Conservation (phyloP, 257 asterid species). For the Nicotiana noctiflora region DNA sequence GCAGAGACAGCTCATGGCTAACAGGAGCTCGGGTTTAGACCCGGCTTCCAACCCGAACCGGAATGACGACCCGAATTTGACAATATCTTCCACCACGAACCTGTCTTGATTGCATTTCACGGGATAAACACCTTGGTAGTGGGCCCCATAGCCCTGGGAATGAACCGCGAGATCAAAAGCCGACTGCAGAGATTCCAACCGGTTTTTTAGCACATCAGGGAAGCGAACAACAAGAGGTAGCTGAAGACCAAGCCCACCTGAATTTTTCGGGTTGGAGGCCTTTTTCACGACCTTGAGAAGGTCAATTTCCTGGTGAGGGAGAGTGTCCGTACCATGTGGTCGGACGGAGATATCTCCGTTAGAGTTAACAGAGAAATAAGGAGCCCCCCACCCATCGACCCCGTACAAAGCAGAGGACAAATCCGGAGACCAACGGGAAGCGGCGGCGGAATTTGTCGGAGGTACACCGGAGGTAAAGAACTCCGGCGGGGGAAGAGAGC, state of each 20-base stretch:
- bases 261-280: constrained; percentile 56
- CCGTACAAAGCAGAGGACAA: too few species aligned
- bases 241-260: constrained; percentile 79
- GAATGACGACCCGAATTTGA: constrained; percentile 68
- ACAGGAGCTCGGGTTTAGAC: constrained; percentile 91
- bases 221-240: constrained; percentile 75
- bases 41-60: constrained; percentile 96
- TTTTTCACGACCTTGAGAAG: constrained; percentile 78
- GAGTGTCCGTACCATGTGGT: constrained; percentile 60
- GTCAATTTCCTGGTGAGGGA: constrained; percentile 80
- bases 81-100: constrained; percentile 86
- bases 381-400: constrained; percentile 95
- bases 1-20: constrained; percentile 89
- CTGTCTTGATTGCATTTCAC: constrained; percentile 94
- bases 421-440: too few species aligned
- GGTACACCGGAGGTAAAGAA: too few species aligned
- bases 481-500: too few species aligned
- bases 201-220: constrained; percentile 76
- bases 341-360: constrained; percentile 71
- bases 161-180: constrained; percentile 64
- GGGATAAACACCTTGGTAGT: constrained; percentile 92
- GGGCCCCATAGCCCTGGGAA: constrained; percentile 56
- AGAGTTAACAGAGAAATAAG: constrained; percentile 69
- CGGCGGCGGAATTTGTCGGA: too few species aligned
- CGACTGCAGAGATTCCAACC: constrained; percentile 65